Evolutionary conservation across 441 rosid genomes (phyloP), one percentile per base, ranked within the genome.

Genomic region (Mallotus repandus): DNA sequence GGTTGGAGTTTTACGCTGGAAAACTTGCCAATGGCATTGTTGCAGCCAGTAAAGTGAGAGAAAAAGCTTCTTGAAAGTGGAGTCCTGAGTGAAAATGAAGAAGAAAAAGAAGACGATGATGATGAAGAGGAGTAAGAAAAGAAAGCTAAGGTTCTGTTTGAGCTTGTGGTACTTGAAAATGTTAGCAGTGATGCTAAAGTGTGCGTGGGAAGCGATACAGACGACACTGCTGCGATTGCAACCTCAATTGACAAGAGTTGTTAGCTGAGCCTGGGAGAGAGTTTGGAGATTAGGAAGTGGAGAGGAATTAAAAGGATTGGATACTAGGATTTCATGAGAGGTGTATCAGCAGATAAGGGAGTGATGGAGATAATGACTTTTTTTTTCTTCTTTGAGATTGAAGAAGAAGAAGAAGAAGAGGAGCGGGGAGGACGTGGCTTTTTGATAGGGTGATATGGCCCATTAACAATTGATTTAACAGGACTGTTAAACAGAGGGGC

Each of bases 171-270:
- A 32, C 80, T 81, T 15, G 81, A 69, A n/a, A 86, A 73, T 69
- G 77, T 65, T 1, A n/a, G 50, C 3, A 77, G 46, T 19, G 84
- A 64, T 55, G 87, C 76, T 75, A 79, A 66, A 74, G 78, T 74
- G 68, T 86, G 84, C 62, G 84, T 55, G 69, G 76, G 84, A 68
- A 87, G 73, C 22, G 81, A 76, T 82, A 88, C 76, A 73, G 78
- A 84, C 49, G 93, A 78, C n/a, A 89, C 77, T 50, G 89, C 77
- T 81, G 87, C 86, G 48, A 87, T 80, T 46, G 89, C 88, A 54
- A 85, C 87, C 79, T 81, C 93, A 92, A 84, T 88, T 73, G 77
- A 63, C 49, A 11, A 74, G 19, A 76, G 52, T 62, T 29, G 32
- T 29, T 29, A 29, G 32, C 3, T 29, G 32, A 29, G 75, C 41